Evolutionary conservation across 179 eudicot genomes (phyloP), one percentile per base, ranked within the genome.

Genomic region (Heliamphora pulchella): DNA sequence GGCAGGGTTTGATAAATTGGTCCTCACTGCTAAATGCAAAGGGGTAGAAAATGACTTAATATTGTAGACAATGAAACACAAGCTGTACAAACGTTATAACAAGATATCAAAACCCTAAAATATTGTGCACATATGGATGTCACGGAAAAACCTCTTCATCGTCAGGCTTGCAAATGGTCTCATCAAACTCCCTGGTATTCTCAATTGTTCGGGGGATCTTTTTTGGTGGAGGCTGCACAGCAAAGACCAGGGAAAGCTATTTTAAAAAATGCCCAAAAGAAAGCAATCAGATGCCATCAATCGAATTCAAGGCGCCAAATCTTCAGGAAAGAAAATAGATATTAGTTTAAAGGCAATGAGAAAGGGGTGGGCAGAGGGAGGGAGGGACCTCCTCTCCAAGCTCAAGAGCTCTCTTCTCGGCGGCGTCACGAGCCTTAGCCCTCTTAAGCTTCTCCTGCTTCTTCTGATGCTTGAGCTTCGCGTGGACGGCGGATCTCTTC

Each of bases 171-270:
- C 98, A 94, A 65, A 94, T 87, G 44, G 99, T 96, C 84, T 96
- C 99, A 81, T 96, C 99, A 2, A 83, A 77, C 84, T 94, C 98
- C 83, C 99, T 90, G 0, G 98, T 91, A 77, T 92, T 94, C 87
- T 96, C 98, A 53, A 96, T 92, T 5, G 98, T 96, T 1, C 90
- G 91, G 43, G 99, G 98, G 47, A 89, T 81, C 75, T 76, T 85
- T 86, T 82, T 94, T 0, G 92, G 87, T 6, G 96, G 96, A 62
- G 89, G 94, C 98, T 93, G 85, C 82, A 81, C 22, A 71, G 83
- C 44, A 46, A 14, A 0, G 9, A 58, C 1, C 17, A n/a, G 8
- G 18, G 63, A 15, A 31, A 44, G 8, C 71, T 58, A 4, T 20
- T 14, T 8, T 39, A 76, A 15, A 31, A 44, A 10, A 75, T 58